phyloP scores from a whole-genome alignment of 768 basidiomycete species.

The Xerocomellus dryophilus region DNA sequence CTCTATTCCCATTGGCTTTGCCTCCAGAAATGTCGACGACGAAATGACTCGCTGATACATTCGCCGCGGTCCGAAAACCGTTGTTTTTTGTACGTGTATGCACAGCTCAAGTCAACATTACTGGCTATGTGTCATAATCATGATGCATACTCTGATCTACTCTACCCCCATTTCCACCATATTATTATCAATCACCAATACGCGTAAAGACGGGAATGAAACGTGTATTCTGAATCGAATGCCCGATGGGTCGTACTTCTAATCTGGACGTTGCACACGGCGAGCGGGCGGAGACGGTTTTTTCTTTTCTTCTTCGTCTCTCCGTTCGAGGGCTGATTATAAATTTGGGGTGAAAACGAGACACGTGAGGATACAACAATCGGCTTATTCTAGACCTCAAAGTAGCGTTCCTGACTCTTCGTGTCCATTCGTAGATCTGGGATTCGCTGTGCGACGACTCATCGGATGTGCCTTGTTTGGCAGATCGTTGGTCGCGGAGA shows the following conservation, averaged over 20 bases:
- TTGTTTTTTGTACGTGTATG: constrained; percentile 10
- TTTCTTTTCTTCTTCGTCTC: background rate
- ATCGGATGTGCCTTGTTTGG: constrained; percentile 3
- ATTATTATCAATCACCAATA: background rate
- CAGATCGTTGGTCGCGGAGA: constrained; percentile 9
- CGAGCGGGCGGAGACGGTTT: background rate
- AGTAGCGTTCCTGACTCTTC: background rate
- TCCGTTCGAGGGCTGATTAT: background rate
- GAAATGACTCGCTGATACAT: background rate
- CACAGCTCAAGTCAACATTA: background rate
- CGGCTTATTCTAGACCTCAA: background rate
- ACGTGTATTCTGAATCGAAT: background rate
- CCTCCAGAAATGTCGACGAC: background rate
- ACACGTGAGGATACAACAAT: background rate
- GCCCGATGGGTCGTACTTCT: background rate
- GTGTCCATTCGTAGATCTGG: constrained; percentile 2
- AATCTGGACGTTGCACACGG: background rate
- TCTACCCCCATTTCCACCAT: no score
- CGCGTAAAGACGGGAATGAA: constrained; percentile 11
- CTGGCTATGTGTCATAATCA: background rate
- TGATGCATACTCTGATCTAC: no score
- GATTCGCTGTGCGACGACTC: background rate
- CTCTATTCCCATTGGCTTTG: background rate
- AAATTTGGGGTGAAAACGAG: background rate
- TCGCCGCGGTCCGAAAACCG: background rate